A percentile compares a stretch with the other conserved stretches of the same genome.
Conservation (phyloP, 1,284 basidiomycete genomes). For the Marasmius tenuissimus region DNA sequence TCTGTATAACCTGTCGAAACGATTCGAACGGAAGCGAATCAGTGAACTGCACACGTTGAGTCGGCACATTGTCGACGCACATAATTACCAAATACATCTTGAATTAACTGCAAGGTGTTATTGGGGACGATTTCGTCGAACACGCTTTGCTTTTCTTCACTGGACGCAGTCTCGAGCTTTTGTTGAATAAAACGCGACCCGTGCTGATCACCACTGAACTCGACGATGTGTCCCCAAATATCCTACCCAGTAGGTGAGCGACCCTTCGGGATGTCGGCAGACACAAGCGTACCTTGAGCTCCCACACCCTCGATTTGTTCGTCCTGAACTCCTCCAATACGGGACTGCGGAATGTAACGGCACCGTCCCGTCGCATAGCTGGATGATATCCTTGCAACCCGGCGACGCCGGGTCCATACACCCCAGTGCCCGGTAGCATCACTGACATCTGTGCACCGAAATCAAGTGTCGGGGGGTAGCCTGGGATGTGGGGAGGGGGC, state of each 20-base stretch:
- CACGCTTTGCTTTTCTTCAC: conserved; percentile 79
- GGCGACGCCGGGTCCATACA: conserved; percentile 40
- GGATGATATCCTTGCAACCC: conserved; percentile 42
- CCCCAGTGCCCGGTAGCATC: conserved; percentile 41
- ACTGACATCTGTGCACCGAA: conserved; percentile 49
- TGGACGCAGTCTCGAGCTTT: conserved; percentile 74
- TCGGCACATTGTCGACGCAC: conserved; percentile 41
- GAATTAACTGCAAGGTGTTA: conserved; percentile 78
- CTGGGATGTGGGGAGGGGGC: conserved; percentile 37
- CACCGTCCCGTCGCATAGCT: conserved; percentile 36
- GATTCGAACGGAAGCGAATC: conserved; percentile 1
- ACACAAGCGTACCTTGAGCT: conserved; percentile 58
- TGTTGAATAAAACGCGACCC: conserved; percentile 91
- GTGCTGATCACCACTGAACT: conserved; percentile 94
- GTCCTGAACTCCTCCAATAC: conserved; percentile 85
- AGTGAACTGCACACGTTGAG: conserved; percentile 4
- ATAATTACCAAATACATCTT: conserved; percentile 98
- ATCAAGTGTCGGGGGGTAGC: conserved; percentile 43
- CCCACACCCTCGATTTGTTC: conserved; percentile 80
- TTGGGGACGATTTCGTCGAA: conserved; percentile 90
- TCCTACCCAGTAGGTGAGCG: conserved; percentile 50
- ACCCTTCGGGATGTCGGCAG: neutral
- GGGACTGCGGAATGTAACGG: conserved; percentile 56
- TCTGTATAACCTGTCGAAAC: conserved; percentile 80
- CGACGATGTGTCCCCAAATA: conserved; percentile 84